Conservation (phyloP, 2,329 filamentous ascomycete genomes). For the Clonostachys byssicola region DNA sequence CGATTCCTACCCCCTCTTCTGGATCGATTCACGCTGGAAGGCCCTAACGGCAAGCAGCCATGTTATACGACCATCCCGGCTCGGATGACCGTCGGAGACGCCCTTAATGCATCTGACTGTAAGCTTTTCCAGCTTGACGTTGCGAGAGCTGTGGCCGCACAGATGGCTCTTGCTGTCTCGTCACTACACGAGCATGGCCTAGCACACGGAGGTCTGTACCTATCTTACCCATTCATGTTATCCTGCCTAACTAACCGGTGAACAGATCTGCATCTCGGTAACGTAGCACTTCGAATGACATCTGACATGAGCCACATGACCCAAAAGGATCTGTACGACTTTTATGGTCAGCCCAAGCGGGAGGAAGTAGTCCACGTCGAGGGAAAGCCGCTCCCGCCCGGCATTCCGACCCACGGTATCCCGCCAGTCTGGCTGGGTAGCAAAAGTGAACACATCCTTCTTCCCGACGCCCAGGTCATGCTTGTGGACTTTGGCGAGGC, state of each 20-base stretch:
- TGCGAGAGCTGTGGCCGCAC: constrained; percentile 16
- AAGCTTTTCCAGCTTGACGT: constrained; percentile 16
- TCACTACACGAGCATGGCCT: constrained; percentile 18
- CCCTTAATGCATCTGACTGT: constrained; percentile 1
- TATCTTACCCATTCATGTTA: background rate
- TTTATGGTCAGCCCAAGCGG: constrained; percentile 10
- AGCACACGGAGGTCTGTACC: constrained; percentile 20
- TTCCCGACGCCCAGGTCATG: constrained; percentile 10
- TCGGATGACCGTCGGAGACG: constrained; percentile 14
- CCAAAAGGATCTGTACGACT: constrained; percentile 12
- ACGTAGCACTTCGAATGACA: constrained; percentile 19
- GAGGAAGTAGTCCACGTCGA: constrained; percentile 9
- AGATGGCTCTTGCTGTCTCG: constrained; percentile 19
- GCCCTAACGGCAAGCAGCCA: constrained; percentile 20
- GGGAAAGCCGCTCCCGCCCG: constrained; percentile 5
- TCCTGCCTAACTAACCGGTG: background rate
- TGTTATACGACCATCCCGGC: constrained; percentile 16
- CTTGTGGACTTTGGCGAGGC: constrained; percentile 26
- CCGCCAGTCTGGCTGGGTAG: constrained; percentile 23
- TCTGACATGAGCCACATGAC: constrained; percentile 11
- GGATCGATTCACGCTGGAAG: constrained; percentile 15
- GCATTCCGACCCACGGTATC: constrained; percentile 20
- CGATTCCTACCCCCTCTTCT: background rate
- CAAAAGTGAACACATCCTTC: constrained; percentile 16
- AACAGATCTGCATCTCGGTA: constrained; percentile 24